Percentiles rank a stretch among this genome's conserved stretches.
These are phyloP conservation scores for Cadophora sp. DNA, from an alignment of 2,329 filamentous ascomycete species.

Conservation along the genomic window DNA sequence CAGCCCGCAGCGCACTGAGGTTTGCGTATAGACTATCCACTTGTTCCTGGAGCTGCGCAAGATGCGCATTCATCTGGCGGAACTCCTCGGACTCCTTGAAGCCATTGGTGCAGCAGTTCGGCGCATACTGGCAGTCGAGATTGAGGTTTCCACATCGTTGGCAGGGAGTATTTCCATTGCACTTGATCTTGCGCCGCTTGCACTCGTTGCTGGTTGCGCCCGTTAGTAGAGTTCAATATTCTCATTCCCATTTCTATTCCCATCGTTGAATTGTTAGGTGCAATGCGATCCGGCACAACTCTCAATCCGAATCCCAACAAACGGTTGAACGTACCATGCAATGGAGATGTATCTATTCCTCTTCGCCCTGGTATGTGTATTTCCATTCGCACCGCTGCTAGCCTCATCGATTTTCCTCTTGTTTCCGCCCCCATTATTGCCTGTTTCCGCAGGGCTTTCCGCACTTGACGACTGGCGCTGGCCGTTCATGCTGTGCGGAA, in stretches of 20 bases:
- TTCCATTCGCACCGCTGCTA: conserved; percentile 29
- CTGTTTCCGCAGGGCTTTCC: conserved; percentile 43
- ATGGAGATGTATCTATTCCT: conserved; percentile 48
- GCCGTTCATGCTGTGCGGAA: conserved; percentile 38
- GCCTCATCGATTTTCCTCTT: conserved; percentile 43
- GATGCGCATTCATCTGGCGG: conserved; percentile 77
- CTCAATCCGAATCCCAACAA: background rate
- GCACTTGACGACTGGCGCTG: conserved; percentile 39
- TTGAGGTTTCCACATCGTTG: conserved; percentile 73
- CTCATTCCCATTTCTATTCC: background rate
- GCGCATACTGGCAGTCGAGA: conserved; percentile 68
- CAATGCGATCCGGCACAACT: background rate
- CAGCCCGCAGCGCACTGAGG: conserved; percentile 58
- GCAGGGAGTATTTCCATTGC: conserved; percentile 73
- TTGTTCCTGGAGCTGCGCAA: conserved; percentile 80
- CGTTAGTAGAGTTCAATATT: conserved; percentile 20
- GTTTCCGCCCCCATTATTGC: conserved; percentile 40
- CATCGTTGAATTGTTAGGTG: background rate
- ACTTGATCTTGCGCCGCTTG: conserved; percentile 78
- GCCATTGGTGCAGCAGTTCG: conserved; percentile 73
- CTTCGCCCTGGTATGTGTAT: conserved; percentile 44
- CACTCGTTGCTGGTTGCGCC: conserved; percentile 64
- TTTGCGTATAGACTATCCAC: conserved; percentile 78
- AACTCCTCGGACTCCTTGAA: conserved; percentile 96
- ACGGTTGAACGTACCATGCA: conserved; percentile 43